Evolutionary conservation across 257 asterid species (phyloP).

Genomic region (Solanum microdontum): DNA sequence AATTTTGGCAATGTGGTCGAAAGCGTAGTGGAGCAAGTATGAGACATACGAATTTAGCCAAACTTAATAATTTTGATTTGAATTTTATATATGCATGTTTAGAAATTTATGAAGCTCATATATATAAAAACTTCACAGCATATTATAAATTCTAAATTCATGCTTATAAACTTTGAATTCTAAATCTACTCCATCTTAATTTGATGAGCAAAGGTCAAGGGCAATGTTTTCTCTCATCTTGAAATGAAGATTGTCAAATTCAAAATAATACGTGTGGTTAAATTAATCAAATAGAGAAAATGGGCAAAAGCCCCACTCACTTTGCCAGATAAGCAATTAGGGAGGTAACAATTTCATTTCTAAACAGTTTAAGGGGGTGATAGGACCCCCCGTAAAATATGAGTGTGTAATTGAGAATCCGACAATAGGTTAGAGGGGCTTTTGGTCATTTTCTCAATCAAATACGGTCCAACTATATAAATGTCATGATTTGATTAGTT

Average conservation of each 20-base stretch:
- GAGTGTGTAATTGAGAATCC: too few species aligned
- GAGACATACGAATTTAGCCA: background rate
- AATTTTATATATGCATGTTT: background rate
- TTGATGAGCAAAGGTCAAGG: background rate
- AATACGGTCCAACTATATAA: background rate
- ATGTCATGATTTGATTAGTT: background rate
- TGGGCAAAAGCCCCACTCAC: too few species aligned
- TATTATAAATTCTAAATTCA: background rate
- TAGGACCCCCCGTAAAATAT: too few species aligned
- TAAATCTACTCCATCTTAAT: background rate
- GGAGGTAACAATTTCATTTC: too few species aligned
- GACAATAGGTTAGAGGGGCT: too few species aligned
- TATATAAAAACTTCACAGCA: background rate
- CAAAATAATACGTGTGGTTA: background rate
- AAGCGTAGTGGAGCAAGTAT: background rate
- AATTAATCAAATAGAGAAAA: background rate
- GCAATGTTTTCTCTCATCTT: background rate
- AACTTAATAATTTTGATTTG: background rate
- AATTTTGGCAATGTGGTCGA: background rate
- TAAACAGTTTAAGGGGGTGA: too few species aligned
- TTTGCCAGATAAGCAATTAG: too few species aligned
- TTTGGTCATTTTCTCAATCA: background rate
- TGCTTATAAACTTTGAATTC: background rate
- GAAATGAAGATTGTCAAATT: background rate
- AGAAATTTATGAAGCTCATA: too few species aligned